phyloP scores from a whole-genome alignment of 208 protist genomes.

The Spongospora subterranea region DNA sequence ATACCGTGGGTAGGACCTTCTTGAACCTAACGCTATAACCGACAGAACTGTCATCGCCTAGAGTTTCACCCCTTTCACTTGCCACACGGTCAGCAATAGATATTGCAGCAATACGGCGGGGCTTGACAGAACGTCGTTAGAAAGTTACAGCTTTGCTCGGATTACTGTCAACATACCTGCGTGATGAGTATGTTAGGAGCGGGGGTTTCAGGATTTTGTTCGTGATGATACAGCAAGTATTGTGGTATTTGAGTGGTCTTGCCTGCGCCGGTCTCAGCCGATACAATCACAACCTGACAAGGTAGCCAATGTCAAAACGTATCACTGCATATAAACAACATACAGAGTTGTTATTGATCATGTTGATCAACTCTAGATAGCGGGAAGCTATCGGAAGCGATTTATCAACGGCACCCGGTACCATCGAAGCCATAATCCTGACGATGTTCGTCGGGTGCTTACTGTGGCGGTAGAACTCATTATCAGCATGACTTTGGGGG shows the following conservation, averaged over 20 bases:
- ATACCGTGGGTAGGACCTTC: slow-evolving; percentile 60
- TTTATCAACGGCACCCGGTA: not conserved
- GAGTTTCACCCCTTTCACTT: slow-evolving; percentile 68
- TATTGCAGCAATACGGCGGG: slow-evolving; percentile 75
- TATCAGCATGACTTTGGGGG: too few species aligned
- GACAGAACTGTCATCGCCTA: slow-evolving; percentile 68
- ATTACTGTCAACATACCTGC: too few species aligned
- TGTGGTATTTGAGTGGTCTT: slow-evolving; percentile 81
- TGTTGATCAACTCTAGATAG: not conserved
- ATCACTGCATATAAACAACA: too few species aligned
- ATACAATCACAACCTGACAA: slow-evolving; percentile 63
- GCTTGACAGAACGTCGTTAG: too few species aligned
- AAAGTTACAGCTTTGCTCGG: too few species aligned
- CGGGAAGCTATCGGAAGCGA: not conserved
- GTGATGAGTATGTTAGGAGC: slow-evolving; percentile 73
- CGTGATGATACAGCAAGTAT: slow-evolving; percentile 67
- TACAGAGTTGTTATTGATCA: not conserved
- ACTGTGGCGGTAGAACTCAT: not conserved
- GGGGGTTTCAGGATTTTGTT: not conserved
- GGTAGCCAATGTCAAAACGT: too few species aligned
- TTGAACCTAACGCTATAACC: slow-evolving; percentile 80
- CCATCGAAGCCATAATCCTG: not conserved
- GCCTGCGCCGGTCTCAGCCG: slow-evolving; percentile 76
- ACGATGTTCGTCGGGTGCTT: not conserved
- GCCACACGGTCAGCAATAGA: slow-evolving; percentile 74